Conservation (phyloP, 2,329 filamentous ascomycete genomes). For the Epichloe coenophiala region DNA sequence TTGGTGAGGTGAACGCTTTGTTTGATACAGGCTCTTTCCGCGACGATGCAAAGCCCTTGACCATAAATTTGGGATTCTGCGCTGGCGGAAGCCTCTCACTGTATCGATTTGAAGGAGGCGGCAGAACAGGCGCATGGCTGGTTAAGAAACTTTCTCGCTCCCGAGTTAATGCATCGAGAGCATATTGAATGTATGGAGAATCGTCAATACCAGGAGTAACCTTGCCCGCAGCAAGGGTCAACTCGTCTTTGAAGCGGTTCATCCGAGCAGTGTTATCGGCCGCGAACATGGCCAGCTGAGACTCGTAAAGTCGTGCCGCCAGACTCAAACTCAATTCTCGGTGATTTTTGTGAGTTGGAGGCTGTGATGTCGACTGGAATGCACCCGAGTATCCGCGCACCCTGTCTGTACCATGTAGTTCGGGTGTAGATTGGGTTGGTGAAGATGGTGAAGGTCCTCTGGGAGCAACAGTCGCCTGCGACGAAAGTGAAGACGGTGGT, state of each 20-base stretch:
- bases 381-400: slow-evolving; percentile 15
- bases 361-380: slow-evolving; percentile 9
- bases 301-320: slow-evolving; percentile 24
- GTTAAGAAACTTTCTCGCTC: slow-evolving; percentile 49
- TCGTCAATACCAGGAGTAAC: slow-evolving; percentile 72
- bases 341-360: background rate
- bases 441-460: slow-evolving; percentile 18
- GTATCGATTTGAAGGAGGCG: slow-evolving; percentile 21
- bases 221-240: slow-evolving; percentile 34
- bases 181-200: slow-evolving; percentile 77
- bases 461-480: slow-evolving; percentile 21
- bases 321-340: slow-evolving; percentile 3
- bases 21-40: background rate
- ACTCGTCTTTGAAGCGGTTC: slow-evolving; percentile 35
- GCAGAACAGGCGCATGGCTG: slow-evolving; percentile 30
- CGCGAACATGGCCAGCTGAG: slow-evolving; percentile 25
- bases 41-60: background rate
- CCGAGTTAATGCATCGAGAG: slow-evolving; percentile 73
- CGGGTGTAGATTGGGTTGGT: slow-evolving; percentile 24
- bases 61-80: background rate
- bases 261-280: slow-evolving; percentile 19
- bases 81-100: slow-evolving; percentile 16
- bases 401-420: slow-evolving; percentile 31
- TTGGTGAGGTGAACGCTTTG: background rate
- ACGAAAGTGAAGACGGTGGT: slow-evolving; percentile 15